Percentiles rank a stretch among this genome's conserved stretches.
These are phyloP conservation scores for Teunomyces panamensis DNA, from an alignment of 805 yeast genomes.

Conservation along the genomic window DNA sequence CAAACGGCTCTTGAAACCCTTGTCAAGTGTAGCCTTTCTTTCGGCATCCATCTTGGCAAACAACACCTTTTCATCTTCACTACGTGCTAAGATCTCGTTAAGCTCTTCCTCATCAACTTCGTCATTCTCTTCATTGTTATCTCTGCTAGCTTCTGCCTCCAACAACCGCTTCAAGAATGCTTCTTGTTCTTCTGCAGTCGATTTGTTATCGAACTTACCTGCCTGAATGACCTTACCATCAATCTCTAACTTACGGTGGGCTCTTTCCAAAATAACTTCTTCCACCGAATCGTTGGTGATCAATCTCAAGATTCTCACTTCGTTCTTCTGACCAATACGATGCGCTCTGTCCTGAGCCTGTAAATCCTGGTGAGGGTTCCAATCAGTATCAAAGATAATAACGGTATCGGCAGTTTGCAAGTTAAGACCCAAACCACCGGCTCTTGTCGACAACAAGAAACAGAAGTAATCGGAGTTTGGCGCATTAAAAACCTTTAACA, in stretches of 20 bases:
- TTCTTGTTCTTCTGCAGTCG: slow-evolving; percentile 85
- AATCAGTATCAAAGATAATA: slow-evolving; percentile 81
- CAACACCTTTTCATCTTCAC: slow-evolving; percentile 54
- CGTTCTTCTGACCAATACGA: slow-evolving; percentile 86
- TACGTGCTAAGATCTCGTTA: slow-evolving; percentile 68
- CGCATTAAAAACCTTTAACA: slow-evolving; percentile 72
- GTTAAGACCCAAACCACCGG: slow-evolving; percentile 86
- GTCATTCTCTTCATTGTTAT: slow-evolving; percentile 52
- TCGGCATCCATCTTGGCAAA: slow-evolving; percentile 63
- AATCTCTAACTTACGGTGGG: slow-evolving; percentile 78
- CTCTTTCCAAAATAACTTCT: slow-evolving; percentile 78
- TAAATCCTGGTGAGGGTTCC: slow-evolving; percentile 91
- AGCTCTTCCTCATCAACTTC: slow-evolving; percentile 67
- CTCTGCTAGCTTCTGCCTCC: slow-evolving; percentile 64
- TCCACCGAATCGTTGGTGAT: slow-evolving; percentile 82
- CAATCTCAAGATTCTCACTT: slow-evolving; percentile 75
- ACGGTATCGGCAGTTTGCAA: slow-evolving; percentile 88
- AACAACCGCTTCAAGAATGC: slow-evolving; percentile 67
- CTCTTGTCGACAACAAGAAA: slow-evolving; percentile 78
- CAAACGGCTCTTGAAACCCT: slow-evolving; percentile 17
- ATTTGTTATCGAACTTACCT: slow-evolving; percentile 84
- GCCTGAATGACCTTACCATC: slow-evolving; percentile 91
- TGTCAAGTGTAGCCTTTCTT: slow-evolving; percentile 34
- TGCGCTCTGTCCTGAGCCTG: slow-evolving; percentile 92
- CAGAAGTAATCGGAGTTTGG: slow-evolving; percentile 76